Evolutionary conservation across 2,329 filamentous ascomycete species (phyloP).

Genomic region (Phialophora macrospora): DNA sequence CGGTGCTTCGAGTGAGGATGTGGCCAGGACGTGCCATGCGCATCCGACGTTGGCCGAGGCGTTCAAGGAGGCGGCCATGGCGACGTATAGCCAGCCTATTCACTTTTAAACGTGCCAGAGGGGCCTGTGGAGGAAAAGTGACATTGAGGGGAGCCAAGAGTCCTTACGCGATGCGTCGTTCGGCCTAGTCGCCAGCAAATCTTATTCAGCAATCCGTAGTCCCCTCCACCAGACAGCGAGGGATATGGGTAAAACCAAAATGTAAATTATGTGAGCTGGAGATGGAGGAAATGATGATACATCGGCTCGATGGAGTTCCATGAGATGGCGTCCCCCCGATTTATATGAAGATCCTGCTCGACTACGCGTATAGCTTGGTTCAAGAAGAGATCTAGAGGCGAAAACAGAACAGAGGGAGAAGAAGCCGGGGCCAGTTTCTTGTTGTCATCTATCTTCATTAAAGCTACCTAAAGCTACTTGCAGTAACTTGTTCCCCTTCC

Average conservation of each 20-base stretch:
- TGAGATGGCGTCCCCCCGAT: too few relatives aligned
- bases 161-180: not conserved
- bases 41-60: slow-evolving; percentile 96
- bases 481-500: not conserved
- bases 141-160: not conserved
- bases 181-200: not conserved
- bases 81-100: slow-evolving; percentile 91
- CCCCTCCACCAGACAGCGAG: not conserved
- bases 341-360: too few relatives aligned
- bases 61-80: slow-evolving; percentile 99
- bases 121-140: not conserved
- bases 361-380: not conserved
- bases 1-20: slow-evolving; percentile 91
- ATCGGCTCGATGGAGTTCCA: too few relatives aligned
- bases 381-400: not conserved
- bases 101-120: slow-evolving; percentile 70
- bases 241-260: slow-evolving; percentile 1
- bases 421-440: not conserved
- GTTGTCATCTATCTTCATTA: slow-evolving; percentile 15
- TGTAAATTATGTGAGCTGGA: slow-evolving; percentile 18
- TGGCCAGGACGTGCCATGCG: slow-evolving; percentile 92
- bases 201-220: not conserved
- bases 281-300: too few relatives aligned
- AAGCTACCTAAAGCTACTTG: slow-evolving; percentile 16
- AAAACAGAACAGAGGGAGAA: not conserved